Conservation (phyloP, 2,329 filamentous ascomycete species). For the Phaeosphaeria sp. region DNA sequence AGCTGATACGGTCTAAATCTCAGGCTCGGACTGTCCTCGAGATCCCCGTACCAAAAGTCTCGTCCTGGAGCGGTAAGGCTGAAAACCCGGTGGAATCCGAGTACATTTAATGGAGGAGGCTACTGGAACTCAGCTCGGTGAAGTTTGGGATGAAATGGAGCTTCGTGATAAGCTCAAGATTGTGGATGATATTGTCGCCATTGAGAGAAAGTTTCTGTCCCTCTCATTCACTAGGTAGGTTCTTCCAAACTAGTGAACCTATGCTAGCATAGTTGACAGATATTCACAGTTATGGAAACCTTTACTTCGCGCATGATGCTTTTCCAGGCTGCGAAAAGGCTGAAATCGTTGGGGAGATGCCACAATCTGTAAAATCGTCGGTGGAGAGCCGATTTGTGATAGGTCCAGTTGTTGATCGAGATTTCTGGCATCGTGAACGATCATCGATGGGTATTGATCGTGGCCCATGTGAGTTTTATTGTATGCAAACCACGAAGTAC, state of each 20-base stretch:
- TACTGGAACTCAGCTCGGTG: slow-evolving; percentile 34
- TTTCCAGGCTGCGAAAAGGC: slow-evolving; percentile 40
- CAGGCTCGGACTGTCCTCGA: slow-evolving; percentile 23
- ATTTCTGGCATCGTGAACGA: slow-evolving; percentile 47
- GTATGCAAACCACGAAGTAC: too few relatives aligned
- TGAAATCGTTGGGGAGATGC: slow-evolving; percentile 30
- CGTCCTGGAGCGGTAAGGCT: slow-evolving; percentile 22
- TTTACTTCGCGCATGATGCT: slow-evolving; percentile 45
- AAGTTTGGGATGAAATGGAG: slow-evolving; percentile 38
- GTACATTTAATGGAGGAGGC: slow-evolving; percentile 42
- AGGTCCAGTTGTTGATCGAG: slow-evolving; percentile 44
- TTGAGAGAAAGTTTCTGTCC: slow-evolving; percentile 48
- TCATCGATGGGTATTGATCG: slow-evolving; percentile 44
- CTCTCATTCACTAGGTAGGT: slow-evolving; percentile 43
- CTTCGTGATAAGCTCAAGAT: slow-evolving; percentile 34
- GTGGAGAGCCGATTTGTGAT: slow-evolving; percentile 45
- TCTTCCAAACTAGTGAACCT: background rate
- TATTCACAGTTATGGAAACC: slow-evolving; percentile 45
- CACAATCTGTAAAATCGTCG: slow-evolving; percentile 37
- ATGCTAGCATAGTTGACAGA: slow-evolving; percentile 19
- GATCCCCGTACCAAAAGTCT: slow-evolving; percentile 30
- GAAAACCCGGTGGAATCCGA: slow-evolving; percentile 29
- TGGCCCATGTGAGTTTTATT: slow-evolving; percentile 52
- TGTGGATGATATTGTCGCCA: slow-evolving; percentile 43
- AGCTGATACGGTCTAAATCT: slow-evolving; percentile 7